These are phyloP conservation scores for Chlamydomonas sp. DNA, from an alignment of 139 green algal genomes.

Conservation along the genomic window DNA sequence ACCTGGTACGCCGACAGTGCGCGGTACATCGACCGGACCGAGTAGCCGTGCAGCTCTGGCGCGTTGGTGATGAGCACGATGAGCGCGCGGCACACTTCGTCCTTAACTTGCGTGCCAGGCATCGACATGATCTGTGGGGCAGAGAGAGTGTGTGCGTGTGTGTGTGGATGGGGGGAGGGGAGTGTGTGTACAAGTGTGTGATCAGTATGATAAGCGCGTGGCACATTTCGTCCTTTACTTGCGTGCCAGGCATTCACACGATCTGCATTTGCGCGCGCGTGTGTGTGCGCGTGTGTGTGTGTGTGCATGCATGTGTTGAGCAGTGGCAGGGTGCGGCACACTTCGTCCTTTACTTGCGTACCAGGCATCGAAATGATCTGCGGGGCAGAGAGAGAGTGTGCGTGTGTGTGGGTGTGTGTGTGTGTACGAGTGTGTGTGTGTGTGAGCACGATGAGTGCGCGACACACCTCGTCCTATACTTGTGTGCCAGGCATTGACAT, in stretches of 20 bases:
- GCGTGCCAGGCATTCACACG: constrained; percentile 60
- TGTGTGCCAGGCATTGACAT: constrained; percentile 62
- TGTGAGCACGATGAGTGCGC: constrained; percentile 78
- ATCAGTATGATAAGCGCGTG: constrained; percentile 75
- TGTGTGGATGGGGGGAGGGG: too few species aligned
- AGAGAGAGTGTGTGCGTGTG: not conserved
- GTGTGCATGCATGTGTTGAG: constrained; percentile 86
- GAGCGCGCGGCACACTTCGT: constrained; percentile 67
- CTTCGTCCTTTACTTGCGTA: constrained; percentile 77
- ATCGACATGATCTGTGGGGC: constrained; percentile 55
- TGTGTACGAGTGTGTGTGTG: too few species aligned
- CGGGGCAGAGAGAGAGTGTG: constrained; percentile 1
- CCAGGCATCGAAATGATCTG: constrained; percentile 69
- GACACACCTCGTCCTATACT: constrained; percentile 76
- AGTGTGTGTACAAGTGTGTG: too few species aligned
- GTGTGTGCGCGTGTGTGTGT: constrained; percentile 2
- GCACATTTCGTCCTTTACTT: constrained; percentile 78
- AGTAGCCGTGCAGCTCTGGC: constrained; percentile 76
- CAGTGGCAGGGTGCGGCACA: constrained; percentile 63
- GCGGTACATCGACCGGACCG: constrained; percentile 42
- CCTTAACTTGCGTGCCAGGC: constrained; percentile 72
- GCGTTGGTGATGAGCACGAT: constrained; percentile 84
- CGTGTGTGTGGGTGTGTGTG: not conserved
- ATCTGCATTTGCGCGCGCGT: constrained; percentile 34
- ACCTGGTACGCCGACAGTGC: constrained; percentile 33